Base-by-base conservation (phyloP, 306 rosid genomes). In the Glycyrrhiza uralensis region DNA sequence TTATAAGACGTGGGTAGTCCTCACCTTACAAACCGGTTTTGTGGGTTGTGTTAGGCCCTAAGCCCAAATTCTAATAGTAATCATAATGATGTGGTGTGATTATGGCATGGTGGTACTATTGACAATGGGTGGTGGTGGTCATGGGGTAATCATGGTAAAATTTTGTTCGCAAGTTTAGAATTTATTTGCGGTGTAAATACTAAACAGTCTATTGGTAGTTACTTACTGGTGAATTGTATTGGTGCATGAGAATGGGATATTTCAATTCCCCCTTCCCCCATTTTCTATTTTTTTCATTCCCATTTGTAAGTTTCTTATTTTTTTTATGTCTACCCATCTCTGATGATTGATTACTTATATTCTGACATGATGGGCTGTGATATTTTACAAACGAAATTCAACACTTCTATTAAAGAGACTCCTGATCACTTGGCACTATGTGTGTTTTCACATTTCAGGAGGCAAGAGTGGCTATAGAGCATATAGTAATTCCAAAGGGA, bases 381-480 rank as follows among this genome's bases (percentile, higher is more conserved):
- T 67, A 22, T 47, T 44, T 70, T 71, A 35, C 44, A 30, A 11
- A 12, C 50, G 47, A 49, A 60, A 60, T 26, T 68, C 10, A 35
- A 20, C 35, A 42, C 42, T 41, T 51, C 15, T 30, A 4, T 17
- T 26, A 24, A 47, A n/a, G 76, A 28, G 41, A 19, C 59, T 52
- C 3, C 0, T 29, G 24, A 58, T 29, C 5, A 61, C 18, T 39
- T 60, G 50, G 42, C 29, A 7, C 35, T 18, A 26, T 51, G 2
- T 28, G n/a, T n/a, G n/a, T 6, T 13, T 79, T 33, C 49, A 42
- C 62, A 47, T 79, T 76, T 67, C 91, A 94, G 93, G 96, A 91
- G 85, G 96, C 96, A 71, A 88, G 99, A 81, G 68, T 89, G 66
- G 97, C 97, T 49, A 81, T 94, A 77, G 99, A 94, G 84, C 87